A percentile compares a stretch with the other conserved stretches of the same genome.
phyloP scores from a whole-genome alignment of 2,329 filamentous ascomycete genomes.

The Bipolaris gigantea region DNA sequence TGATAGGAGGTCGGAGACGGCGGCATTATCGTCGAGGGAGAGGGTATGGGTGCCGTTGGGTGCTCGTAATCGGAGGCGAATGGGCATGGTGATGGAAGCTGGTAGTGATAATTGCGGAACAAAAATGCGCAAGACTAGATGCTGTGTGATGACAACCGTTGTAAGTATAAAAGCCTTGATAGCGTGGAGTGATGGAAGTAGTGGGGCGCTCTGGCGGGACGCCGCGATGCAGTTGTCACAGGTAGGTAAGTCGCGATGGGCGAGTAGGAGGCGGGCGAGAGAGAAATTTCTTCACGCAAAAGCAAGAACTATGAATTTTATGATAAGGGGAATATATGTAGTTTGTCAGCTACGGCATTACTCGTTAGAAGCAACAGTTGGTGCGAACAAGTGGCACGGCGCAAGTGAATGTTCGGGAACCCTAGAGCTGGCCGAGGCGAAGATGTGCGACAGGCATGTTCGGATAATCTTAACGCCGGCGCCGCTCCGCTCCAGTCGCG shows the following conservation, averaged over 20 bases:
- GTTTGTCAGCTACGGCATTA: constrained; percentile 18
- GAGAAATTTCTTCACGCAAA: constrained; percentile 2
- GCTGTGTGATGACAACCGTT: constrained; percentile 1
- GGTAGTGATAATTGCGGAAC: background rate
- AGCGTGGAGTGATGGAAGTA: constrained; percentile 5
- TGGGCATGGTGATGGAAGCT: constrained; percentile 46
- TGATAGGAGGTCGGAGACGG: constrained; percentile 62
- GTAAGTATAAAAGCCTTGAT: constrained; percentile 2
- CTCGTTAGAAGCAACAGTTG: constrained; percentile 7
- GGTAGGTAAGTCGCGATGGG: constrained; percentile 2
- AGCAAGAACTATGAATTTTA: background rate
- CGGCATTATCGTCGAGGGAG: constrained; percentile 68
- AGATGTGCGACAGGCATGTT: constrained; percentile 12
- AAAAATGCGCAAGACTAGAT: background rate
- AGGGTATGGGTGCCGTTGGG: constrained; percentile 73
- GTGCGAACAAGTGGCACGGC: constrained; percentile 14
- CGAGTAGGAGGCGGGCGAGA: background rate
- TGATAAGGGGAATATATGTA: background rate
- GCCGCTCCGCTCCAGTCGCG: constrained; percentile 23
- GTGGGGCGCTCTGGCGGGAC: constrained; percentile 8
- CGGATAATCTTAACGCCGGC: constrained; percentile 8
- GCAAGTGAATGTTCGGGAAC: constrained; percentile 33
- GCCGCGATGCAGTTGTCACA: constrained; percentile 11
- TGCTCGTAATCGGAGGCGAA: constrained; percentile 75
- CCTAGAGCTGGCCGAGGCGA: constrained; percentile 14